Base-by-base conservation (phyloP, 768 basidiomycete genomes). In the Lactifluus hygrophoroides region DNA sequence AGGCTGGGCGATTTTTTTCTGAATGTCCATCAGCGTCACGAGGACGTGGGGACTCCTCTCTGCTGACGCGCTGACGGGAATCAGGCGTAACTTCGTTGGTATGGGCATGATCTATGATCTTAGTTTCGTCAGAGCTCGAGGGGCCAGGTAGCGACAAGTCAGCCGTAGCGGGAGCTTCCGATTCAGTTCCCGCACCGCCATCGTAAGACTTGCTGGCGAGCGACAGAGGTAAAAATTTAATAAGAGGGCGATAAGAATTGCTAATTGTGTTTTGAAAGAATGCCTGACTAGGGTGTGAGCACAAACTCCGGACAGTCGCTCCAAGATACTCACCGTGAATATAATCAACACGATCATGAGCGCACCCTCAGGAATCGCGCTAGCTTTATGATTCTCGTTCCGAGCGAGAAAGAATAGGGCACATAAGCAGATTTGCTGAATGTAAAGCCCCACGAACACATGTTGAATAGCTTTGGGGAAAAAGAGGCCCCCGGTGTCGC, bases 401-500 rank as follows among this genome's bases (percentile, higher is more conserved):
- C 72, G 75, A 1, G 86, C 82, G 16, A 99, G 79, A 85, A 99
- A 97, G 80, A 97, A 95, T 58, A 97, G 73, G 7, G 89, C 90
- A 34, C 80, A 79, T 40, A 95, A 75, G 68, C 90, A 93, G 46
- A 97, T 68, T 69, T 96, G 86, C 69, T 94, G 83, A 45, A 99
- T 77, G 68, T 99, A 99, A 69, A 98, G 66, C 1, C 94, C 95
- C 23, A 94, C 91, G 63, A 98, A 96, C 23, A 95, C 68, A 67
- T 98, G 95, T 49, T 89, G 85, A 32, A 98, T 82, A 4, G 95
- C 95, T 71, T 85, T 90, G n/a, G 94, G 94, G 78, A 93, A 97
- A 77, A 96, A 98, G 50, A 90, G 69, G 0, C 95, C 95, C 35
- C 95, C 94, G 0, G 94, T 95, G 56, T 95, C 94, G 49, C 74